A percentile compares a stretch with the other conserved stretches of the same genome.
Evolutionary conservation across 2,329 filamentous ascomycete genomes (phyloP).

Genomic region (Ascochyta clinopodiicola): DNA sequence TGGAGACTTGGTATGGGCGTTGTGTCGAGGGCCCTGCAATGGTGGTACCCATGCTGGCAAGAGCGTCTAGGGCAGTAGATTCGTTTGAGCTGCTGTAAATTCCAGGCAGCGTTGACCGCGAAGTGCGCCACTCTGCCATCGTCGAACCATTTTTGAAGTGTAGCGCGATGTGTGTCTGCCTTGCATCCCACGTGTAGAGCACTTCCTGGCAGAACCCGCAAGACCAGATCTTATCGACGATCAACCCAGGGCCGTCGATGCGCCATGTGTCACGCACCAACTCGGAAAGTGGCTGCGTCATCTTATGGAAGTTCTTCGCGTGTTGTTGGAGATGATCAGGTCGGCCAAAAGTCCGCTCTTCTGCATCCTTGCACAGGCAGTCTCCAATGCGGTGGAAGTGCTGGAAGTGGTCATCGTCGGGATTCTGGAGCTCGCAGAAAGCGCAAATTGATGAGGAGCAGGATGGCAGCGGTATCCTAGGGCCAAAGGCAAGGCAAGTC

Average conservation of each 20-base stretch:
- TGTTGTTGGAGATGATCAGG: conserved; percentile 46
- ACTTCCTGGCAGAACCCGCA: conserved; percentile 42
- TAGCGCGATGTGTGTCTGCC: conserved; percentile 41
- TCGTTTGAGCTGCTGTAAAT: background rate
- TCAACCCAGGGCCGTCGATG: conserved; percentile 20
- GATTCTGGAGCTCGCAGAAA: conserved; percentile 39
- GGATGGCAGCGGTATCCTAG: conserved; percentile 24
- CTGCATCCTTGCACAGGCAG: conserved; percentile 33
- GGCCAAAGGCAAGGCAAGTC: conserved; percentile 42
- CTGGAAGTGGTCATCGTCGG: conserved; percentile 38
- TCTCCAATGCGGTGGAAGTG: conserved; percentile 39
- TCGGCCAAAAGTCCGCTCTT: conserved; percentile 41
- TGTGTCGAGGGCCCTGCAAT: conserved; percentile 2
- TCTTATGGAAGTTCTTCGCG: conserved; percentile 42
- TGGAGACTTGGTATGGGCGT: background rate
- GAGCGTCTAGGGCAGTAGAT: background rate
- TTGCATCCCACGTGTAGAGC: conserved; percentile 36
- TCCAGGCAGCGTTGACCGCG: background rate
- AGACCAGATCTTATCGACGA: conserved; percentile 28
- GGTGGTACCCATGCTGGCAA: conserved; percentile 1
- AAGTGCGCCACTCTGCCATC: conserved; percentile 36
- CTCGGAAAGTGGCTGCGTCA: conserved; percentile 26
- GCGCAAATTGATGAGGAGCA: conserved; percentile 29
- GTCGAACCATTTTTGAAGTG: conserved; percentile 44
- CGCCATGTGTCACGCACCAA: conserved; percentile 39